phyloP scores from a whole-genome alignment of 169 alveolate genomes.

The Plasmodium cynomolgi region DNA sequence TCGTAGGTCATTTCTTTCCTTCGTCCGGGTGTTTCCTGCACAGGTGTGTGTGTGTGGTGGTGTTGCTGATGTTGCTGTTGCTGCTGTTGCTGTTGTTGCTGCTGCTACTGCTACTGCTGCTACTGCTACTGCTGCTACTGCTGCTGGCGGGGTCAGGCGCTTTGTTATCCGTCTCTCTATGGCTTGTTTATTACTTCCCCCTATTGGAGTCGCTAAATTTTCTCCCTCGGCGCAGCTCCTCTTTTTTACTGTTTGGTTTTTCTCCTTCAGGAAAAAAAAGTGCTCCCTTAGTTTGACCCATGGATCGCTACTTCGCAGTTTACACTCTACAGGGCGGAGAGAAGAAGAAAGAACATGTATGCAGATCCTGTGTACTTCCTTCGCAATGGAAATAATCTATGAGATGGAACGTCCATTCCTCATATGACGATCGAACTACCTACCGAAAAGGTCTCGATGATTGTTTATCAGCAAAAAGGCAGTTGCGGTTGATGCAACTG shows the following conservation, averaged over 20 bases:
- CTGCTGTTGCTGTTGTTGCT: too few relatives aligned
- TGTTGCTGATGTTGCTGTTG: too few relatives aligned
- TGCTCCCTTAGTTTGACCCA: constrained; percentile 7
- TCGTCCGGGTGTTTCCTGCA: not conserved
- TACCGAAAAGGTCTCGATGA: constrained; percentile 14
- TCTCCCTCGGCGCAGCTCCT: not conserved
- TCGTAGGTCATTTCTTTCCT: not conserved
- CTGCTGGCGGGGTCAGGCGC: not conserved
- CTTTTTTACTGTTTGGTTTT: not conserved
- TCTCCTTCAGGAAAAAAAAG: constrained; percentile 4
- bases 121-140: too few relatives aligned
- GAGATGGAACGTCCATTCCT: not conserved
- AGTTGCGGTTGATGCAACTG: constrained; percentile 24
- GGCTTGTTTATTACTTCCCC: not conserved
- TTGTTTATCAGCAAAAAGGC: constrained; percentile 26
- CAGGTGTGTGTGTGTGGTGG: not conserved
- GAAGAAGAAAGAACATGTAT: not conserved
- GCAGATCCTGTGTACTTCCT: not conserved
- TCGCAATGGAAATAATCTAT: not conserved
- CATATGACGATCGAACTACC: not conserved
- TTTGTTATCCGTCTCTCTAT: not conserved
- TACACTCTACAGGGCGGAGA: not conserved
- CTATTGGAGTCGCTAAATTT: not conserved
- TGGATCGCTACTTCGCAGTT: not conserved
- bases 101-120: too few relatives aligned